These are phyloP conservation scores for Candida golubevii DNA, from an alignment of 805 yeast species.

Conservation along the genomic window DNA sequence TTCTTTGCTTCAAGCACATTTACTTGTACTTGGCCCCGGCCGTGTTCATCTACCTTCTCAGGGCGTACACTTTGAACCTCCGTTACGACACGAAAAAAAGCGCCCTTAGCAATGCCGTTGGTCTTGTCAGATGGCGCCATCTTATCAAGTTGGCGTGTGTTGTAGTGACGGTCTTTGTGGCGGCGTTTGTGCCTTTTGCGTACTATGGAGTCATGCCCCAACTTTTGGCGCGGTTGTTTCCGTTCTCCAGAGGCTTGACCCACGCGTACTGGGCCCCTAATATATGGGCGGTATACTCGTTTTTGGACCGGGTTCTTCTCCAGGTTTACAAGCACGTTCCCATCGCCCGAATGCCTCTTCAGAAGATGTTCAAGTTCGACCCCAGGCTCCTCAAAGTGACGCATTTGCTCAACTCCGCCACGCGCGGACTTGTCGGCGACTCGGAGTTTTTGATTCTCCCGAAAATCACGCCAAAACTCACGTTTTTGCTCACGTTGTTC, in stretches of 20 bases:
- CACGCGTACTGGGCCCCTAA: conserved; percentile 99
- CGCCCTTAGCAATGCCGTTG: conserved; percentile 24
- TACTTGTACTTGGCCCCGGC: conserved; percentile 93
- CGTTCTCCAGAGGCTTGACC: conserved; percentile 90
- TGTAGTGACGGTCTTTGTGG: conserved; percentile 55
- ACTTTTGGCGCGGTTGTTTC: conserved; percentile 70
- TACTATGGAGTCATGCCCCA: conserved; percentile 59
- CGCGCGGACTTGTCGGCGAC: conserved; percentile 91
- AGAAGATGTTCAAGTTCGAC: conserved; percentile 41
- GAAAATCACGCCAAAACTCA: conserved; percentile 67
- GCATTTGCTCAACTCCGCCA: conserved; percentile 34
- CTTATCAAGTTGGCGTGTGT: conserved; percentile 57
- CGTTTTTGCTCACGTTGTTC: conserved; percentile 77
- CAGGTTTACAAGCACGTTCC: conserved; percentile 38
- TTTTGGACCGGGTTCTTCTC: conserved; percentile 66
- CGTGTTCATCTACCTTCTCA: conserved; percentile 70
- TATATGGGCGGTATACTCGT: conserved; percentile 91
- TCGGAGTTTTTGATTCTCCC: conserved; percentile 79
- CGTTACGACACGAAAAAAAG: conserved; percentile 22
- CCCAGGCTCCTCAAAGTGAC: conserved; percentile 36
- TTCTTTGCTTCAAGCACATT: conserved; percentile 92
- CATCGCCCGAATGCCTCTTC: conserved; percentile 25
- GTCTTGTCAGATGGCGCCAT: conserved; percentile 51
- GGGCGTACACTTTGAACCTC: conserved; percentile 64
- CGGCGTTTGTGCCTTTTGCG: conserved; percentile 78